Base-by-base conservation (phyloP, 2,329 filamentous ascomycete species). In the Akanthomyces dipterigenus region DNA sequence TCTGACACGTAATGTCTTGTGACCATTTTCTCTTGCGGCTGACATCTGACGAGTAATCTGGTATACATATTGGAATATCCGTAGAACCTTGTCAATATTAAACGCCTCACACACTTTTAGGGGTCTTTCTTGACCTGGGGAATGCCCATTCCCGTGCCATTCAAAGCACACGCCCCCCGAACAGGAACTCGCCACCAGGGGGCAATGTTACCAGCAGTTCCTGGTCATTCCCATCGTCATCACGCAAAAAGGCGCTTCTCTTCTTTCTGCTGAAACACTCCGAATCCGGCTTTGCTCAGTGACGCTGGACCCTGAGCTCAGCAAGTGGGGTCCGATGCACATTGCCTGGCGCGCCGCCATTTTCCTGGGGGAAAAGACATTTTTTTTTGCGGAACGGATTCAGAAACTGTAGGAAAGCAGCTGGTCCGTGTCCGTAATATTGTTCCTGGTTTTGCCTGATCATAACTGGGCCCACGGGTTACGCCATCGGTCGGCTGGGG, bases 221-320 rank as follows among this genome's bases (percentile, higher is more conserved):
- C 28, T 18, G 18, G 43, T 45, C 2, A 16, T 50, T 34, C 18
- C 26, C 48, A 50, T 31, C 48, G 18, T 34, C 48, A 34, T 50
- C 26, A 12, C n/a, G 48, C 7, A 50, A 16, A 16, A 18, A 26
- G 12, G 45, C 45, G 22, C 16, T 24, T 12, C 12, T 50, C 20
- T 34, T 18, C 18, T n/a, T 55, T 20, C 24, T 26, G 11, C 20
- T 24, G 20, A 43, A 8, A 55, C 7, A n/a, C 36, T 24, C 16
- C 24, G 12, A 43, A 55, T 34, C 55, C 42, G 43, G 42, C 55
- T 48, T 40, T 38, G 20, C 22, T 48, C n/a, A 49, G 57, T 60
- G 57, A 49, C 57, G 57, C 46, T 60, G 57, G 57, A 60, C 57
- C 57, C 57, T 60, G 57, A 60, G 54, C 54, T 56, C 54, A 48